Base-by-base conservation (phyloP, 2,329 filamentous ascomycete species). In the Podosphaera xanthii region DNA sequence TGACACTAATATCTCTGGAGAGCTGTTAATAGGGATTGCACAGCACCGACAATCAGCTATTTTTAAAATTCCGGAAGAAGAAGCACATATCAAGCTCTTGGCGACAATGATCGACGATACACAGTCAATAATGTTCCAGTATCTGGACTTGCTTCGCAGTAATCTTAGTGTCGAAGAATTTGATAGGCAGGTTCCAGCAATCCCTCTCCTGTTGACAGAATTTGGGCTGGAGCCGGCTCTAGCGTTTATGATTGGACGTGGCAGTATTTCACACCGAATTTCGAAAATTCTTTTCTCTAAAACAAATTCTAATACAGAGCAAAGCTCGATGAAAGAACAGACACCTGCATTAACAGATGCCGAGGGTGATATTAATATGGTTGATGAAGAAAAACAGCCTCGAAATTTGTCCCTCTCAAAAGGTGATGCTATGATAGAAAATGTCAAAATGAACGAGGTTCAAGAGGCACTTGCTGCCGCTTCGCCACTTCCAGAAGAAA, bases 71-170 rank as follows among this genome's bases (percentile, higher is more conserved):
- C 78, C 84, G 5, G 81, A 88, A 42, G 75, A 77, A 33, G 80
- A 85, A 60, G 83, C 86, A 0, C 89, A 94, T 62, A 82, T 96
- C 69, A 98, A 98, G 70, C 83, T 90, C 50, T 73, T 97, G 10
- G 86, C 87, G 2, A 88, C 88, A 58, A 83, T 95, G 63, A 79
- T 94, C 58, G 92, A 98, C 68, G 90, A 95, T 69, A 84, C 94
- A 30, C 87, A 95, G 64, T 81, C 86, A 61, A 84, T 90, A 7
- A 77, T 97, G 33, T 79, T 82, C 33, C 90, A 96, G 67, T 98
- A 94, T 67, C 76, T 97, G 22, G 92, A 97, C 66, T 78, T 96
- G 5, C 77, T 98, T 38, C 85, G 86, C 68, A 86, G 81, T 68
- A 94, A 89, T 66, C 72, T 96, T 36, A 77, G 83, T 0, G 75